Evolutionary conservation across 129 eudicot species (phyloP).

Genomic region (Ambrosia trifida): DNA sequence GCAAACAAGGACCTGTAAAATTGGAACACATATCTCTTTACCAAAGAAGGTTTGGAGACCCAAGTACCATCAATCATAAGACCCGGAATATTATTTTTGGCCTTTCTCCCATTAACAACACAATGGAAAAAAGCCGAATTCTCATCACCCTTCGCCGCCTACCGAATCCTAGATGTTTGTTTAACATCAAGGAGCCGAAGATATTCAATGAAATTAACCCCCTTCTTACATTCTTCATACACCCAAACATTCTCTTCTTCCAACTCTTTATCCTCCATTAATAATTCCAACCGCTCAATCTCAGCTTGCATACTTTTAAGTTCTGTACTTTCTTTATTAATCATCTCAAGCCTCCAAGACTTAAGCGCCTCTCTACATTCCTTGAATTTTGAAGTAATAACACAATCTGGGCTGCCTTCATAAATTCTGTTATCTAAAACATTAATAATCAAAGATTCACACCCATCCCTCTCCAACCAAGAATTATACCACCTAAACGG

Average conservation of each 20-base stretch:
- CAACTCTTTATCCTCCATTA: not conserved
- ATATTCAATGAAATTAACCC: not conserved
- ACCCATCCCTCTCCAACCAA: no score
- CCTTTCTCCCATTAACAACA: no score
- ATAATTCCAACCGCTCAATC: not conserved
- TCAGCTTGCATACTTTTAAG: not conserved
- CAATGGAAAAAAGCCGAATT: not conserved
- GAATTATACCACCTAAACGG: no score
- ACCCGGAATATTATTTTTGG: no score
- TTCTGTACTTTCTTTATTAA: not conserved
- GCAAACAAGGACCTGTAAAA: no score
- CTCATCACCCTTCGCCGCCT: not conserved
- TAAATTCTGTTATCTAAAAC: not conserved
- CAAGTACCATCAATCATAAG: no score
- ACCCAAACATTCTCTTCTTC: not conserved
- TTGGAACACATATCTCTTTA: no score
- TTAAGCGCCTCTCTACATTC: not conserved
- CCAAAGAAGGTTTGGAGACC: no score
- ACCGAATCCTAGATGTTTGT: no score
- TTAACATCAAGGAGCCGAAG: not conserved
- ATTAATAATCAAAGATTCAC: not conserved
- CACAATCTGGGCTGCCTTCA: not conserved
- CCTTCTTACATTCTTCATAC: not conserved
- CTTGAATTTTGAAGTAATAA: not conserved
- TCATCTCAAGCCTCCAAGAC: not conserved